A percentile compares a stretch with the other conserved stretches of the same genome.
Conservation (phyloP, 495 filamentous ascomycete species). For the Cryomyces minteri region DNA sequence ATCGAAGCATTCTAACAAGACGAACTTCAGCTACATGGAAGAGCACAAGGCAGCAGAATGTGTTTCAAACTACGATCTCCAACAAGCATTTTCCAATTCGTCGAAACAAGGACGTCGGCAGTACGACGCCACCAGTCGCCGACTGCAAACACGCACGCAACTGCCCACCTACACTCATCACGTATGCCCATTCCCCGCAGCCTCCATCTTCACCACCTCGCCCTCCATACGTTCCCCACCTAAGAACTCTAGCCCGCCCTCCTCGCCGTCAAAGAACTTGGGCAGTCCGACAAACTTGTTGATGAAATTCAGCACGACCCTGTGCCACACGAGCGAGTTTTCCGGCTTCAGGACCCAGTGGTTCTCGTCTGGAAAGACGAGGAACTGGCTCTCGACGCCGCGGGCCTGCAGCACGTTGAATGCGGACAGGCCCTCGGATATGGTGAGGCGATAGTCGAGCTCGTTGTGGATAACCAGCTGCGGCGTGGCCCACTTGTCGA, state of each 20-base stretch:
- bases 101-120: too few relatives aligned
- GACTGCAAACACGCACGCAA: too few relatives aligned
- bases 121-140: too few relatives aligned
- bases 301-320: slow-evolving; percentile 74
- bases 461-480: slow-evolving; percentile 82
- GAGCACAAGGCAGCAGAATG: too few relatives aligned
- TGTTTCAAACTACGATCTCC: too few relatives aligned
- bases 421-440: slow-evolving; percentile 64
- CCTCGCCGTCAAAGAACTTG: slow-evolving; percentile 3
- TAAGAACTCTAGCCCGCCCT: not conserved
- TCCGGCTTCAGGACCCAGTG: slow-evolving; percentile 88
- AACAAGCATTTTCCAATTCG: too few relatives aligned
- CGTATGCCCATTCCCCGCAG: too few relatives aligned
- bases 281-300: slow-evolving; percentile 56
- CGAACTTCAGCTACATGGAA: too few relatives aligned
- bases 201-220: too few relatives aligned
- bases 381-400: slow-evolving; percentile 48
- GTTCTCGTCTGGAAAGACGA: slow-evolving; percentile 75
- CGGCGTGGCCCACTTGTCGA: slow-evolving; percentile 66
- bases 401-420: slow-evolving; percentile 76
- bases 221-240: too few relatives aligned
- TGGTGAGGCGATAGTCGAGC: slow-evolving; percentile 74
- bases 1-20: too few relatives aligned
- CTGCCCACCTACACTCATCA: too few relatives aligned
- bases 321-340: slow-evolving; percentile 81